Percentiles rank a stretch among this genome's conserved stretches.
These are phyloP conservation scores for Aspergillus sp. DNA, from an alignment of 2,329 filamentous ascomycete genomes.

Conservation along the genomic window DNA sequence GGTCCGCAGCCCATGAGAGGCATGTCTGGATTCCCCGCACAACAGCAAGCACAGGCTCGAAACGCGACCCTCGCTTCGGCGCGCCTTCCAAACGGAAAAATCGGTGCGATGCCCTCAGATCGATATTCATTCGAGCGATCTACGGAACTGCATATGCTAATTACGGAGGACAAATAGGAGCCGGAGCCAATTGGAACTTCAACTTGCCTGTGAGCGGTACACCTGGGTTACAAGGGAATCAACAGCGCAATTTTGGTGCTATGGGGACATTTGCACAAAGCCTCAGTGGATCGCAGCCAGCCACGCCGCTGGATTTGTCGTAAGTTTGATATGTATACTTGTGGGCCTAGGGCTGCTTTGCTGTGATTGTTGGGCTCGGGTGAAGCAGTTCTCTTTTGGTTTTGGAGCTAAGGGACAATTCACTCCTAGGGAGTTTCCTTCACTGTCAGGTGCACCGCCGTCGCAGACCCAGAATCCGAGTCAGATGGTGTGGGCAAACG, in stretches of 20 bases:
- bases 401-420: conserved; percentile 4
- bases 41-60: conserved; percentile 43
- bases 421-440: conserved; percentile 53
- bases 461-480: conserved; percentile 46
- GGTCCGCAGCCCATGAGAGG: conserved; percentile 47
- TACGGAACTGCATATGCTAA: conserved; percentile 17
- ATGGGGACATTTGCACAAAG: conserved; percentile 53
- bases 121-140: conserved; percentile 1
- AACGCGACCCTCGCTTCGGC: conserved; percentile 43
- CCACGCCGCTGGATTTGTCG: conserved; percentile 51
- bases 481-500: conserved; percentile 53
- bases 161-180: conserved; percentile 32
- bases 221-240: conserved; percentile 44
- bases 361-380: background rate
- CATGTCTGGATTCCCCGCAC: conserved; percentile 49
- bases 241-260: conserved; percentile 45
- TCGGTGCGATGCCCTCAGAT: conserved; percentile 35
- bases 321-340: conserved; percentile 34
- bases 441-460: conserved; percentile 51
- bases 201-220: conserved; percentile 48
- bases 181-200: conserved; percentile 53
- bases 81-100: conserved; percentile 49
- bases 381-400: background rate
- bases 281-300: conserved; percentile 47
- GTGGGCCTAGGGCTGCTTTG: background rate